phyloP scores from a whole-genome alignment of 371 early-diverging fungal species.

The Mucor mucedo region DNA sequence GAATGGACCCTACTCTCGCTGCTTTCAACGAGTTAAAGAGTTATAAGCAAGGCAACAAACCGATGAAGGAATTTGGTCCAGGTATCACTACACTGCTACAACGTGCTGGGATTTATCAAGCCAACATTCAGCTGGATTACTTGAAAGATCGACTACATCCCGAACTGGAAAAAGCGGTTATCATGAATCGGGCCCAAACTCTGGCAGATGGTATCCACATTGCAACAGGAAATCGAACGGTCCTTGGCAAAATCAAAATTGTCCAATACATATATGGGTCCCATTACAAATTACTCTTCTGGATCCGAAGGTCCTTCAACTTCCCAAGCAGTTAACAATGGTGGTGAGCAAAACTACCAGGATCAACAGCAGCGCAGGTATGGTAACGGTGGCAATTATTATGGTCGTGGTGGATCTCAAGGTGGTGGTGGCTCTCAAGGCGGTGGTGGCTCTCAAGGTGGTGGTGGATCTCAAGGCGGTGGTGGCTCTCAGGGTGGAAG shows the following conservation, averaged over 20 bases:
- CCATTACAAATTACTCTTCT: no score
- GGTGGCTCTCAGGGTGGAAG: no score
- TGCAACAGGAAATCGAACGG: constrained; percentile 1
- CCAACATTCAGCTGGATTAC: neutral
- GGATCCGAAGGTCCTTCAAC: neutral
- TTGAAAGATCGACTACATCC: neutral
- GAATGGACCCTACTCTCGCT: neutral
- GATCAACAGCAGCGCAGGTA: no score
- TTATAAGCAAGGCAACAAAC: constrained; percentile 4
- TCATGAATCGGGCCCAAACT: neutral
- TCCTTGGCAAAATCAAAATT: no score
- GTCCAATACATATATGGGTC: no score
- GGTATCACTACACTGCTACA: neutral
- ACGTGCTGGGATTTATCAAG: neutral
- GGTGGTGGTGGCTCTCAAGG: no score
- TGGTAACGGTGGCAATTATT: no score
- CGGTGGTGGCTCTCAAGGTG: no score
- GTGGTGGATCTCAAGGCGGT: no score
- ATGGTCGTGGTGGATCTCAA: no score
- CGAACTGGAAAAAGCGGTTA: neutral
- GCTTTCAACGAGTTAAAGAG: neutral
- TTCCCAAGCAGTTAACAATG: neutral
- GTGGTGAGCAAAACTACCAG: no score
- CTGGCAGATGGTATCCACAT: constrained; percentile 4
- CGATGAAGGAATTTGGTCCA: constrained; percentile 5